phyloP scores from a whole-genome alignment of 768 basidiomycete species.

The Serendipita sp. region DNA sequence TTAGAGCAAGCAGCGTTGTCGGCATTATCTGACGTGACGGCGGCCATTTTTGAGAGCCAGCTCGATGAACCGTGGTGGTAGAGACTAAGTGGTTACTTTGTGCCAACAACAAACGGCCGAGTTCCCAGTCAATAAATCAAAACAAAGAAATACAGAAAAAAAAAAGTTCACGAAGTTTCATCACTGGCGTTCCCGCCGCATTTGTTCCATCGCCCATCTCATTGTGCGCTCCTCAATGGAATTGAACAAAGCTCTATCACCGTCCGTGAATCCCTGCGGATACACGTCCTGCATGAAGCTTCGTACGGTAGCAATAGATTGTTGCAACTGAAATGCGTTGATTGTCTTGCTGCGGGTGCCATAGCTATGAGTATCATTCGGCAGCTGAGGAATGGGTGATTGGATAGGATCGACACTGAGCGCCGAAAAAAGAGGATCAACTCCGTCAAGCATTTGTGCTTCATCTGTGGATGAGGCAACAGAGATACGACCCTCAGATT shows the following conservation, averaged over 20 bases:
- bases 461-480: neutral
- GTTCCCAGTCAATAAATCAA: neutral
- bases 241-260: neutral
- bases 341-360: neutral
- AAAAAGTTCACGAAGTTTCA: neutral
- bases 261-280: neutral
- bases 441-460: neutral
- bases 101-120: neutral
- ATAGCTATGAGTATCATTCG: neutral
- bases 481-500: neutral
- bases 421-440: neutral
- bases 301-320: neutral
- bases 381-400: neutral
- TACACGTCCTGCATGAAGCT: neutral
- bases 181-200: neutral
- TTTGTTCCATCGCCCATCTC: neutral
- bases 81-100: neutral
- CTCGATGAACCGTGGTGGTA: neutral
- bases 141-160: neutral
- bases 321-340: neutral
- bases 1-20: constrained; percentile 25
- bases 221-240: neutral
- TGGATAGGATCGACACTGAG: neutral
- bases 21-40: neutral
- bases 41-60: neutral